Conservation (phyloP, 345 rosid species). For the Leavenworthia alabamica region DNA sequence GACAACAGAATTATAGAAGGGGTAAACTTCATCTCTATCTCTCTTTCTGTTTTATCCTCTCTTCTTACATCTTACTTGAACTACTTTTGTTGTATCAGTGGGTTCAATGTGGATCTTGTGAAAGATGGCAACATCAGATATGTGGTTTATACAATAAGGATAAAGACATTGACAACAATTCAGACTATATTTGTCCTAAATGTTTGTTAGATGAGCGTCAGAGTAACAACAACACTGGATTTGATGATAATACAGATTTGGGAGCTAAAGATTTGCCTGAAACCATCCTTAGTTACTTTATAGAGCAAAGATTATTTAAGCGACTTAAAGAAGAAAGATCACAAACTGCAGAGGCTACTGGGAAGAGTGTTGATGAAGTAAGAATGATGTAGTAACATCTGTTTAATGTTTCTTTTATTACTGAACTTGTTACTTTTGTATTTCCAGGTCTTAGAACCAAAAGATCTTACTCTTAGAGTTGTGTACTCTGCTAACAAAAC, state of each 20-base stretch:
- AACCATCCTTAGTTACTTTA: slow-evolving; percentile 43
- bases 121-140: slow-evolving; percentile 57
- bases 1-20: slow-evolving; percentile 34
- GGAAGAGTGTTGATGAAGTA: slow-evolving; percentile 47
- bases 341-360: slow-evolving; percentile 38
- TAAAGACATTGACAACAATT: slow-evolving; percentile 33
- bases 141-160: slow-evolving; percentile 53
- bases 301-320: slow-evolving; percentile 44
- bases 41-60: neutral
- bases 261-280: slow-evolving; percentile 53
- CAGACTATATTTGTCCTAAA: slow-evolving; percentile 43
- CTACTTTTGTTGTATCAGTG: slow-evolving; percentile 35
- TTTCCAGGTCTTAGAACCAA: slow-evolving; percentile 43
- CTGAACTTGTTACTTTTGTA: neutral
- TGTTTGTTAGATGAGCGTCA: slow-evolving; percentile 43
- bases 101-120: slow-evolving; percentile 52
- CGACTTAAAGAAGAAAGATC: slow-evolving; percentile 42
- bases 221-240: slow-evolving; percentile 14
- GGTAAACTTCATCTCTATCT: slow-evolving; percentile 30
- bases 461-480: slow-evolving; percentile 47
- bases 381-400: neutral
- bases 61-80: neutral
- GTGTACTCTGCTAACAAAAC: slow-evolving; percentile 41
- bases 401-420: slow-evolving; percentile 2
- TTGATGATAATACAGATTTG: slow-evolving; percentile 17